Conservation (phyloP, 495 filamentous ascomycete species). For the Zalerion maritima region DNA sequence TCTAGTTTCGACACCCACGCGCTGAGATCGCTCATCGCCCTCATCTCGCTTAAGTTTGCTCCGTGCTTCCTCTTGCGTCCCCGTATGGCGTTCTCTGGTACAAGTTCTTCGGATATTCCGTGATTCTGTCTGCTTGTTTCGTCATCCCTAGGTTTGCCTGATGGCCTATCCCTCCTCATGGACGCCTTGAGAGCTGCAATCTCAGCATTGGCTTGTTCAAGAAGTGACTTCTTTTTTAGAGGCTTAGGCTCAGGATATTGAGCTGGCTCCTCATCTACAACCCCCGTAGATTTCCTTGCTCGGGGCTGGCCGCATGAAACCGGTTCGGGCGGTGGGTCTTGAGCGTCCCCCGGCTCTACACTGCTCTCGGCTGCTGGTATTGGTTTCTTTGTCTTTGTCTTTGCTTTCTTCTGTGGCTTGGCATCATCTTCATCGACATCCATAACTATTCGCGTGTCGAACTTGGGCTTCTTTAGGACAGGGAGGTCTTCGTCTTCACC, state of each 20-base stretch:
- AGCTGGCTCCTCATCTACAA: constrained; percentile 19
- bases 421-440: constrained; percentile 30
- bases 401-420: constrained; percentile 12
- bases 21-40: constrained; percentile 51
- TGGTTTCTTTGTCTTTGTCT: constrained; percentile 14
- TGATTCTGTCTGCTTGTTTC: too few species aligned
- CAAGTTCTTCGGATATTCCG: constrained; percentile 48
- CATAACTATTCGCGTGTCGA: constrained; percentile 71
- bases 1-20: constrained; percentile 71
- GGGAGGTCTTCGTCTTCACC: constrained; percentile 49
- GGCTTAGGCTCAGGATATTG: constrained; percentile 32
- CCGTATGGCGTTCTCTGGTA: constrained; percentile 63
- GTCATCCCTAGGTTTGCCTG: too few species aligned
- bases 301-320: constrained; percentile 2
- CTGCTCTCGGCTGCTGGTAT: constrained; percentile 14
- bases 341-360: constrained; percentile 14
- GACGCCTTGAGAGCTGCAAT: constrained; percentile 84
- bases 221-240: constrained; percentile 40
- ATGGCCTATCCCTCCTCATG: constrained; percentile 65
- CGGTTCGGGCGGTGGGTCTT: constrained; percentile 10
- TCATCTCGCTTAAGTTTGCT: constrained; percentile 38
- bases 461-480: constrained; percentile 76
- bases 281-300: constrained; percentile 9
- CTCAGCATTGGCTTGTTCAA: constrained; percentile 77
- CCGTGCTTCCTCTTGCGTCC: constrained; percentile 66